Evolutionary conservation across 768 basidiomycete genomes (phyloP).

Genomic region (Naganishia friedmannii): DNA sequence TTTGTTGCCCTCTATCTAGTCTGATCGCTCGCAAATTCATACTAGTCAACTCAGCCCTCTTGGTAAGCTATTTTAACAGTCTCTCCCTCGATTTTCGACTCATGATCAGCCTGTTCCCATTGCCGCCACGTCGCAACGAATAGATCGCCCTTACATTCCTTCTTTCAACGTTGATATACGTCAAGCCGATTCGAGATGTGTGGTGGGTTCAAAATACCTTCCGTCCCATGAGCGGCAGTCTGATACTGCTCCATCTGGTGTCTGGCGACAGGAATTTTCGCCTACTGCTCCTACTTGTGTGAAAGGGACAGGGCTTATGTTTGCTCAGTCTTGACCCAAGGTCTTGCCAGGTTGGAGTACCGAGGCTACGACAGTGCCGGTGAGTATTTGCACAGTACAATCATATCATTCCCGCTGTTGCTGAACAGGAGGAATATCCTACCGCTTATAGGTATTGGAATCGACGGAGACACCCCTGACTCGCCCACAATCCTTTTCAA

Average conservation of each 20-base stretch:
- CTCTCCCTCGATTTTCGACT: background rate
- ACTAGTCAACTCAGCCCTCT: background rate
- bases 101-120: background rate
- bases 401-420: background rate
- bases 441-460: conserved; percentile 54
- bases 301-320: conserved; percentile 93
- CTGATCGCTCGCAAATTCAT: background rate
- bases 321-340: conserved; percentile 83
- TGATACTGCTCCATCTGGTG: background rate
- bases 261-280: conserved; percentile 75
- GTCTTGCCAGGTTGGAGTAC: conserved; percentile 92
- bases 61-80: background rate
- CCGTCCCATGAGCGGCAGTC: background rate
- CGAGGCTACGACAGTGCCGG: conserved; percentile 94
- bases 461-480: conserved; percentile 84
- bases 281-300: conserved; percentile 87
- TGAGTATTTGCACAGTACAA: conserved; percentile 35
- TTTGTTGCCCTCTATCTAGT: background rate
- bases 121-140: background rate
- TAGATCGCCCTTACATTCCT: conserved; percentile 10
- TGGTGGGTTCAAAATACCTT: background rate
- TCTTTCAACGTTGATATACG: background rate
- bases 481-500: conserved; percentile 78
- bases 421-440: background rate
- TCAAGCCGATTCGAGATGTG: background rate